A percentile compares a stretch with the other conserved stretches of the same genome.
Evolutionary conservation across 2,329 filamentous ascomycete genomes (phyloP).

Genomic region (Arachnomyces sp.): DNA sequence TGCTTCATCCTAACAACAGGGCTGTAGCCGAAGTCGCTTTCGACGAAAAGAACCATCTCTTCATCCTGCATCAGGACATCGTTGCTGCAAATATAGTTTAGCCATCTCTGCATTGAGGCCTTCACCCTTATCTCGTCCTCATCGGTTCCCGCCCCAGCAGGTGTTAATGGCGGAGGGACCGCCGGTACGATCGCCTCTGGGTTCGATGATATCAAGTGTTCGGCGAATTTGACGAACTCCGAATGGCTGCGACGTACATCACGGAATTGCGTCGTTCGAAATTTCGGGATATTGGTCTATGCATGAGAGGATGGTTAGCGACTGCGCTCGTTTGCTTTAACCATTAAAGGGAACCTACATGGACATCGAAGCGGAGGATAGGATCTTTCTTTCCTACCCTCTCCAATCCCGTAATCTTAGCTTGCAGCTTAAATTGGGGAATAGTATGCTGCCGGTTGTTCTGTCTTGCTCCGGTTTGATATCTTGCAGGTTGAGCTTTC

Average conservation of each 20-base stretch:
- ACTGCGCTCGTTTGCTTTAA: background rate
- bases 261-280: slow-evolving; percentile 94
- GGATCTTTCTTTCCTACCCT: slow-evolving; percentile 92
- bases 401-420: slow-evolving; percentile 90
- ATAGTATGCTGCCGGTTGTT: slow-evolving; percentile 38
- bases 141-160: slow-evolving; percentile 89
- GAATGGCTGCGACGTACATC: slow-evolving; percentile 93
- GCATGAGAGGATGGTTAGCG: slow-evolving; percentile 7
- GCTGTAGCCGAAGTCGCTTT: slow-evolving; percentile 97
- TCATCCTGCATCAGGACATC: slow-evolving; percentile 91
- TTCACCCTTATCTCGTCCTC: slow-evolving; percentile 91
- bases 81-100: slow-evolving; percentile 87
- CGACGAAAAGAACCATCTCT: slow-evolving; percentile 97
- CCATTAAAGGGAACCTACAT: slow-evolving; percentile 54
- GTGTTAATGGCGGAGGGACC: slow-evolving; percentile 88
- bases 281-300: slow-evolving; percentile 96
- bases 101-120: slow-evolving; percentile 82
- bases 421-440: slow-evolving; percentile 77
- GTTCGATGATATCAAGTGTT: slow-evolving; percentile 95
- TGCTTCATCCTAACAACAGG: slow-evolving; percentile 94
- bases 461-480: slow-evolving; percentile 36
- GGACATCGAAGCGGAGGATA: slow-evolving; percentile 88
- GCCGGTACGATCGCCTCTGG: slow-evolving; percentile 91
- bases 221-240: slow-evolving; percentile 92
- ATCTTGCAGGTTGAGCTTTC: slow-evolving; percentile 41